phyloP scores from a whole-genome alignment of 352 stramenopile genomes.

The Saprolegnia diclina region DNA sequence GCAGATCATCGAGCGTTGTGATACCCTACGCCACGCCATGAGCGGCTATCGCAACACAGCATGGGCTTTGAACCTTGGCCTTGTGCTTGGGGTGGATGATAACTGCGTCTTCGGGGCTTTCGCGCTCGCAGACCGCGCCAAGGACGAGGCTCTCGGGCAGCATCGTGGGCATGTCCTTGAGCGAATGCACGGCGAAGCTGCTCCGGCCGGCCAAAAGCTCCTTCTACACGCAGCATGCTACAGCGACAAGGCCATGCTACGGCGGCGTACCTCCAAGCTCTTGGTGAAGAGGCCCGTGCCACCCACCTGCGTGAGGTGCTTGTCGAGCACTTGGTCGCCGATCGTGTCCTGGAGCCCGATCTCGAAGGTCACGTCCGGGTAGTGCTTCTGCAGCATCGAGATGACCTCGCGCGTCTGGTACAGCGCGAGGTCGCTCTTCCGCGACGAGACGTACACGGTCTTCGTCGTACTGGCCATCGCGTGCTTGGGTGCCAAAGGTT shows the following conservation, averaged over 20 bases:
- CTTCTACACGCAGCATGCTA: constrained; percentile 32
- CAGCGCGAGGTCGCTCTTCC: constrained; percentile 86
- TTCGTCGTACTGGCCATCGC: constrained; percentile 23
- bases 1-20: constrained; percentile 48
- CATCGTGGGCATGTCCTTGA: constrained; percentile 87
- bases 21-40: constrained; percentile 31
- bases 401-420: constrained; percentile 83
- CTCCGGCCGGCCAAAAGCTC: constrained; percentile 53
- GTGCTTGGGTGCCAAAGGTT: constrained; percentile 1
- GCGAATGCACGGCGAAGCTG: constrained; percentile 83
- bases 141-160: constrained; percentile 74
- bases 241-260: not conserved
- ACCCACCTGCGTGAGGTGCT: constrained; percentile 70
- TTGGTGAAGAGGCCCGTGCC: constrained; percentile 84
- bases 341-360: constrained; percentile 76
- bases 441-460: constrained; percentile 77
- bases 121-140: constrained; percentile 71
- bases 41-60: not conserved
- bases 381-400: constrained; percentile 54
- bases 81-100: constrained; percentile 75
- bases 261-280: constrained; percentile 59
- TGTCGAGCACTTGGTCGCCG: constrained; percentile 72
- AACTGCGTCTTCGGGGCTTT: constrained; percentile 73
- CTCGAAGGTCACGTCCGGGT: constrained; percentile 65
- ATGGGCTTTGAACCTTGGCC: constrained; percentile 32